phyloP scores from a whole-genome alignment of 2,329 filamentous ascomycete species.

The Penicillium hordei region DNA sequence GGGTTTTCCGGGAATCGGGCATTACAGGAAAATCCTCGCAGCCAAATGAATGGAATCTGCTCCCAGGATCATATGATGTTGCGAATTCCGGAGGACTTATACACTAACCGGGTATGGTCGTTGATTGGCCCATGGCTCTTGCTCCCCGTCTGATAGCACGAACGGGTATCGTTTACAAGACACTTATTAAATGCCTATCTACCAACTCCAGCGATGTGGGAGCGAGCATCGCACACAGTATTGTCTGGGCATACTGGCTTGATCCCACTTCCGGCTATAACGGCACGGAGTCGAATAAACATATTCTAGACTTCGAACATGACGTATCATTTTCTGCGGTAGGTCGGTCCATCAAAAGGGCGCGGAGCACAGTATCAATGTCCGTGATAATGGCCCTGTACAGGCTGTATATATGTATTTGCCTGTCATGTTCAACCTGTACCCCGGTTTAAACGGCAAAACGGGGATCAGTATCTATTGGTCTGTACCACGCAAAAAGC shows the following conservation, averaged over 20 bases:
- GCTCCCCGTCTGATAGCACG: neutral
- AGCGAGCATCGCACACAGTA: neutral
- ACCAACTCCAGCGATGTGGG: no score
- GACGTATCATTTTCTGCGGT: neutral
- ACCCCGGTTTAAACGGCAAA: neutral
- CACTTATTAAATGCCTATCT: neutral
- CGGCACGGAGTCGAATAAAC: neutral
- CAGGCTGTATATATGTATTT: neutral
- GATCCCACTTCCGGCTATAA: neutral
- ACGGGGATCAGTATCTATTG: no score
- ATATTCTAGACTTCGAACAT: neutral
- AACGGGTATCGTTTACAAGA: neutral
- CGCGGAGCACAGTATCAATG: neutral
- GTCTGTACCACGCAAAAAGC: neutral
- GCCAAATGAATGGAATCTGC: no score
- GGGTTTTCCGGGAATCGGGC: fast-evolving
- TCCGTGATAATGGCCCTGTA: no score
- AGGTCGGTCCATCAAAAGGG: neutral
- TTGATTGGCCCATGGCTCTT: neutral
- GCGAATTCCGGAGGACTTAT: no score
- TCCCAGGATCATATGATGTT: no score
- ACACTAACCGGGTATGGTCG: no score
- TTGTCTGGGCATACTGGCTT: neutral
- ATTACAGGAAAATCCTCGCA: no score
- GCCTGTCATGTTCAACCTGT: neutral